A percentile compares a stretch with the other conserved stretches of the same genome.
Evolutionary conservation across 176 grass and related monocot species (phyloP).

Genomic region (Juncus effusus): DNA sequence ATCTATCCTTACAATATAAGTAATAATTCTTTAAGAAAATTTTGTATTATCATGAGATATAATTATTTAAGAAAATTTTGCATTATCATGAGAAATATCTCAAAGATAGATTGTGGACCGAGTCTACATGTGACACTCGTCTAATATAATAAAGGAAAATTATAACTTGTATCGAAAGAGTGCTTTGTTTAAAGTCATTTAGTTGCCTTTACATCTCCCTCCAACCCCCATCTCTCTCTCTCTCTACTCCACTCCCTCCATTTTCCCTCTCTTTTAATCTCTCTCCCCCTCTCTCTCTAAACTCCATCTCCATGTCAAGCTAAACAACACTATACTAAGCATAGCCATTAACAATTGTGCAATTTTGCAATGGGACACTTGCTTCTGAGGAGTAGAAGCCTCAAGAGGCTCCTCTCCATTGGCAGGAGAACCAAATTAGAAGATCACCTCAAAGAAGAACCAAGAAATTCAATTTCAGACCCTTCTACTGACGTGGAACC

Average conservation of each 20-base stretch:
- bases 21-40: background rate
- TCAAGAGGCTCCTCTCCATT: constrained; percentile 56
- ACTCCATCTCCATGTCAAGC: background rate
- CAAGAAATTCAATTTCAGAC: constrained; percentile 14
- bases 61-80: background rate
- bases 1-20: background rate
- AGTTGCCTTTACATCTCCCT: background rate
- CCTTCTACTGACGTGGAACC: constrained; percentile 13
- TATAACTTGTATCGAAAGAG: background rate
- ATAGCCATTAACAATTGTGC: background rate
- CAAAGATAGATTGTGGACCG: constrained; percentile 13
- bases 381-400: constrained; percentile 52
- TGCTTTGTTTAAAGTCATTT: constrained; percentile 8
- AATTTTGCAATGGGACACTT: constrained; percentile 22
- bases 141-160: too few relatives aligned
- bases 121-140: too few relatives aligned
- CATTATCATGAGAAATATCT: background rate
- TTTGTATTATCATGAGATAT: background rate
- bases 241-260: background rate
- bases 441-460: constrained; percentile 28
- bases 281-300: background rate
- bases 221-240: background rate
- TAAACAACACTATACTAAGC: background rate
- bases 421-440: constrained; percentile 43
- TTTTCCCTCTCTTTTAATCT: constrained; percentile 1